Percentiles rank a stretch among this genome's conserved stretches.
Evolutionary conservation across 306 rosid genomes (phyloP).

Genomic region (Ceratonia siliqua): DNA sequence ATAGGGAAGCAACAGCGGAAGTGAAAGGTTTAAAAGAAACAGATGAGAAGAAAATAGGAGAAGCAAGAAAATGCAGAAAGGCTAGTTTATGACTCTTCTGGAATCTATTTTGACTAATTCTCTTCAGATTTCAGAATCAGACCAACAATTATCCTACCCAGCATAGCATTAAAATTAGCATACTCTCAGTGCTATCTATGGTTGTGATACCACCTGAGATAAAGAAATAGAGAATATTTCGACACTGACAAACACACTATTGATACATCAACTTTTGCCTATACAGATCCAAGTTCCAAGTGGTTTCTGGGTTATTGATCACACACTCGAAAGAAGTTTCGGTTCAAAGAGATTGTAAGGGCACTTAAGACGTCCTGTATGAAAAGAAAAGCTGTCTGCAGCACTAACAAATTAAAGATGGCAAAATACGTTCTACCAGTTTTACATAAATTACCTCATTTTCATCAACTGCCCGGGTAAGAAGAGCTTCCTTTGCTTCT

Average conservation of each 20-base stretch:
- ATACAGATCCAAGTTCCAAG: background rate
- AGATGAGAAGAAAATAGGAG: too few species aligned
- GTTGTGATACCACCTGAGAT: background rate
- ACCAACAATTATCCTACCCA: background rate
- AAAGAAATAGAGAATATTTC: background rate
- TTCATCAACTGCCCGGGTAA: constrained; percentile 83
- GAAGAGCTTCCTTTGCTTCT: constrained; percentile 98
- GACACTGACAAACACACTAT: background rate
- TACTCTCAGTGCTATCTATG: constrained; percentile 1
- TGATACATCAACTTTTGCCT: background rate
- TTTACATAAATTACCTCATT: constrained; percentile 67
- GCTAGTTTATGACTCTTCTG: too few species aligned
- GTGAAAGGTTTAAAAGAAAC: too few species aligned
- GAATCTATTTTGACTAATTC: too few species aligned
- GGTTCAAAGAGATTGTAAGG: background rate
- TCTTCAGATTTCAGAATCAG: too few species aligned
- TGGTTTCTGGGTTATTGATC: background rate
- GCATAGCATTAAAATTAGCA: background rate
- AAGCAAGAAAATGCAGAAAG: too few species aligned
- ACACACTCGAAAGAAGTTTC: background rate
- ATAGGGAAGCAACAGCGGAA: too few species aligned
- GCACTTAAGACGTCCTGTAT: constrained; percentile 21
- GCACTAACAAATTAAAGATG: background rate
- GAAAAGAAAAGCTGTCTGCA: constrained; percentile 9
- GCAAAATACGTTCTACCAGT: background rate